These are phyloP conservation scores for Colletotrichum sp. DNA, from an alignment of 2,329 filamentous ascomycete species.

Conservation along the genomic window DNA sequence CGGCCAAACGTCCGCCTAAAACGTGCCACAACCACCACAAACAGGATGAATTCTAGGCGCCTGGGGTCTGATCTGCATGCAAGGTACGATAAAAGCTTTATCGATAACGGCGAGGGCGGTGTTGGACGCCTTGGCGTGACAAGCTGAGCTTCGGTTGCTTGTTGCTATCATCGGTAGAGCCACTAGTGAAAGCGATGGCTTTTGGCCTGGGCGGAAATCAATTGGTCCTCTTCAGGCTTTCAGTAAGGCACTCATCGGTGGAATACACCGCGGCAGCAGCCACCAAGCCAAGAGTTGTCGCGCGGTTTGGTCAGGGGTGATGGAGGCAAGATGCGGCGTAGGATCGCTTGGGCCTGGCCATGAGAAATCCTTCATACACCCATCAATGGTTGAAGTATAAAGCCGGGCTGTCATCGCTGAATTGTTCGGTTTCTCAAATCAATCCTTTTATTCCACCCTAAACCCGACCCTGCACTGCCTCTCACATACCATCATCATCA, in stretches of 20 bases:
- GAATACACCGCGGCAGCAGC: not conserved
- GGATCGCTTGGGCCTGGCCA: not conserved
- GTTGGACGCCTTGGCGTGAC: not conserved
- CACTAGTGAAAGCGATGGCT: not conserved
- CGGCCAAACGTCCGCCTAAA: not conserved
- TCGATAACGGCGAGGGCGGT: not conserved
- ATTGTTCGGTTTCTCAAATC: not conserved
- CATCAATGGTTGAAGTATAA: not conserved
- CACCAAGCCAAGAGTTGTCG: not conserved
- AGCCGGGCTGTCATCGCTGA: rapidly evolving
- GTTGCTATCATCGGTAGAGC: not conserved
- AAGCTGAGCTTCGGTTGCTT: not conserved
- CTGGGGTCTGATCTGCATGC: not conserved
- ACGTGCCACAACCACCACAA: not conserved
- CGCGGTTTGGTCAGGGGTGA: not conserved
- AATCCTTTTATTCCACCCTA: not conserved
- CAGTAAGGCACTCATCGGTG: not conserved
- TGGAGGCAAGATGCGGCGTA: not conserved
- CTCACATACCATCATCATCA: not conserved
- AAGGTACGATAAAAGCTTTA: not conserved
- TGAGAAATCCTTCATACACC: not conserved
- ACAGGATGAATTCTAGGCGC: not conserved
- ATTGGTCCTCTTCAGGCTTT: not conserved
- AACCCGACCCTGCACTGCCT: not conserved
- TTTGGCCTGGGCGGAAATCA: not conserved